phyloP scores from a whole-genome alignment of 495 filamentous ascomycete genomes.

The Aspergillus ostianus region DNA sequence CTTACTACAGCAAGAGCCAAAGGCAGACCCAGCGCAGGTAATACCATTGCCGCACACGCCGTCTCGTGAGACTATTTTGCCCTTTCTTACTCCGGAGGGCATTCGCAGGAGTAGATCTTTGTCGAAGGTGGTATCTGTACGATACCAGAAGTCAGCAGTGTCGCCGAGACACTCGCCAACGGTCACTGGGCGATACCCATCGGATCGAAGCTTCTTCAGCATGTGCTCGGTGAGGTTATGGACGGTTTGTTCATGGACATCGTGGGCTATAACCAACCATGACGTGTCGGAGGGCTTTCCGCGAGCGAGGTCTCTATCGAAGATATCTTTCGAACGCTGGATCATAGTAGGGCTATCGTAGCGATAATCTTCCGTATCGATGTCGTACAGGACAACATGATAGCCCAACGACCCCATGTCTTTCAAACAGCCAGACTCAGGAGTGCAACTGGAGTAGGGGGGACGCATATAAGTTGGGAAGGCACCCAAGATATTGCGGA shows the following conservation, averaged over 20 bases:
- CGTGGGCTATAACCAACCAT: constrained; percentile 73
- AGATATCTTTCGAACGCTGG: constrained; percentile 71
- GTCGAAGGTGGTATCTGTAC: constrained; percentile 29
- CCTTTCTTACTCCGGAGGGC: constrained; percentile 32
- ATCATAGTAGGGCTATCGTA: constrained; percentile 59
- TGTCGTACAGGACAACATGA: constrained; percentile 70
- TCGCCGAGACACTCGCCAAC: constrained; percentile 77
- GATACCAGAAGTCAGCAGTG: constrained; percentile 69
- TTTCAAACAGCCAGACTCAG: constrained; percentile 53
- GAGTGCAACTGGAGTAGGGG: constrained; percentile 71
- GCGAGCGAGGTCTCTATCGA: constrained; percentile 50
- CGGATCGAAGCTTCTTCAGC: constrained; percentile 52
- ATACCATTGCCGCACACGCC: constrained; percentile 51
- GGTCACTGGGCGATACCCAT: constrained; percentile 67
- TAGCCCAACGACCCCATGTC: constrained; percentile 69
- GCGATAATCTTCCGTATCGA: constrained; percentile 78
- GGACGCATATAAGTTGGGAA: constrained; percentile 87
- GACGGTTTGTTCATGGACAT: constrained; percentile 74
- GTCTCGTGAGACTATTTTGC: constrained; percentile 44
- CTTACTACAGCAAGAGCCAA: constrained; percentile 43
- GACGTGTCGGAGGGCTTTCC: constrained; percentile 42
- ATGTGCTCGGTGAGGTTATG: constrained; percentile 76
- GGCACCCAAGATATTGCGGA: constrained; percentile 75
- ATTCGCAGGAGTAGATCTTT: constrained; percentile 16
- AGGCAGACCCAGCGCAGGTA: constrained; percentile 49